Base-by-base conservation (phyloP, 805 yeast species). In the Spencermartinsiella europaea region DNA sequence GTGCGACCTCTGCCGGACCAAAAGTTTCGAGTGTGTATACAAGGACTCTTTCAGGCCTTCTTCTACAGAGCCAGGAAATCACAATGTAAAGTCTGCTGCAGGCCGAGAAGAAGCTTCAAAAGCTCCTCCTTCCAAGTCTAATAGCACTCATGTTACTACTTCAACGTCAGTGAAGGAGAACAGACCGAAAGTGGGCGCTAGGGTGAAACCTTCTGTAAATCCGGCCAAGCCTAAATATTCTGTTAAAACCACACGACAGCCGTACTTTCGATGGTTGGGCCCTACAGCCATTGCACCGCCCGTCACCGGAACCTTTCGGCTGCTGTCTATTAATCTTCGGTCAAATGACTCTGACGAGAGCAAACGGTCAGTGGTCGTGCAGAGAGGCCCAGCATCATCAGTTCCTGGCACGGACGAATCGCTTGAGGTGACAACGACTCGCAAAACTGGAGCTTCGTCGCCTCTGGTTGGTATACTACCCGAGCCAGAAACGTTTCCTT, bases 221-320 rank as follows among this genome's bases (percentile, higher is more conserved):
- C 16, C 47, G 15, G 19, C 16, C 42, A 7, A 25, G 15, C 12
- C 19, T 40, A 16, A 21, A 19, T 33, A 21, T 25, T 12, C 31
- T 25, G 35, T 21, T 17, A n/a, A 37, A 12, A 44, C 53, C 5
- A 52, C 56, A 3, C 42, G 58, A 3, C 63, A 59, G 44, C 63
- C 63, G 8, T 59, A 56, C 41, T 59, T 59, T 38, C 40, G 63
- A 19, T 59, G 60, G 63, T 58, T 59, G 3, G 63, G 63, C 3
- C 60, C 63, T 1, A 59, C 63, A 1, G 58, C 63, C 5, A 58
- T 59, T 19, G 62, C 62, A 4, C 63, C 63, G 3, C 63, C 63
- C 2, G 46, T 45, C 15, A 41, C 46, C 36, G 63, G 63, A 20
- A 48, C 51, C 14, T 58, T 56, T 43, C 27, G 63, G 14, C 54